Evolutionary conservation across 257 asterid genomes (phyloP).

Genomic region (Capsicum rhomboideum): DNA sequence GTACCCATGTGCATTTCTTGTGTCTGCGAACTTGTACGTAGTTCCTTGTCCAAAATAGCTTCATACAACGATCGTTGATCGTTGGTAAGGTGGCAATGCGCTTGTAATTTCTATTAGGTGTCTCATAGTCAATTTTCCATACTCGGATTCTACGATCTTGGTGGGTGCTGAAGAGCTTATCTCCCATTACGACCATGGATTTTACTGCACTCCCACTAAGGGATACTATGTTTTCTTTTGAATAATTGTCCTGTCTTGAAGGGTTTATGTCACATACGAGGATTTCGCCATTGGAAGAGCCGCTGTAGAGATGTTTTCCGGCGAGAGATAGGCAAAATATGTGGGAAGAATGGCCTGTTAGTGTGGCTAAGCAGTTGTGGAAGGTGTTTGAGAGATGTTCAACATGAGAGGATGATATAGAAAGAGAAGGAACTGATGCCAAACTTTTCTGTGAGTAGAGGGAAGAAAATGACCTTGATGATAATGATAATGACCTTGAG

Average conservation of each 20-base stretch:
- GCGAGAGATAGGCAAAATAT: conserved; percentile 42
- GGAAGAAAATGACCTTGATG: conserved; percentile 32
- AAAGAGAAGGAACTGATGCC: conserved; percentile 54
- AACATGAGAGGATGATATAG: conserved; percentile 37
- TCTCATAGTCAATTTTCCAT: conserved; percentile 38
- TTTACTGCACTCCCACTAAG: conserved; percentile 45
- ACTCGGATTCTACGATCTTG: conserved; percentile 70
- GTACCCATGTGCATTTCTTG: conserved; percentile 55
- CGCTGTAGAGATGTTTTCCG: conserved; percentile 54
- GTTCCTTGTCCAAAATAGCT: conserved; percentile 37
- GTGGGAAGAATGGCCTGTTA: conserved; percentile 43
- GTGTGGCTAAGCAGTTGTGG: conserved; percentile 37
- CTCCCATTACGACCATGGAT: conserved; percentile 32
- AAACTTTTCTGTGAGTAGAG: conserved; percentile 51
- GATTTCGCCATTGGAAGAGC: conserved; percentile 52
- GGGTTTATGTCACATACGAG: conserved; percentile 29
- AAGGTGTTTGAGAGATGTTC: conserved; percentile 16
- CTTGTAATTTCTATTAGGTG: conserved; percentile 24
- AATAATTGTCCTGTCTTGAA: not conserved
- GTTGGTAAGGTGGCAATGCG: conserved; percentile 60
- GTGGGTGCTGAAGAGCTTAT: conserved; percentile 61
- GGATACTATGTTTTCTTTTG: conserved; percentile 3
- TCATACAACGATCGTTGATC: conserved; percentile 43
- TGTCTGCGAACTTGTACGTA: conserved; percentile 44
- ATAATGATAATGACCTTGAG: conserved; percentile 28